Base-by-base conservation (phyloP, 2,329 filamentous ascomycete species). In the Fusarium napiforme region DNA sequence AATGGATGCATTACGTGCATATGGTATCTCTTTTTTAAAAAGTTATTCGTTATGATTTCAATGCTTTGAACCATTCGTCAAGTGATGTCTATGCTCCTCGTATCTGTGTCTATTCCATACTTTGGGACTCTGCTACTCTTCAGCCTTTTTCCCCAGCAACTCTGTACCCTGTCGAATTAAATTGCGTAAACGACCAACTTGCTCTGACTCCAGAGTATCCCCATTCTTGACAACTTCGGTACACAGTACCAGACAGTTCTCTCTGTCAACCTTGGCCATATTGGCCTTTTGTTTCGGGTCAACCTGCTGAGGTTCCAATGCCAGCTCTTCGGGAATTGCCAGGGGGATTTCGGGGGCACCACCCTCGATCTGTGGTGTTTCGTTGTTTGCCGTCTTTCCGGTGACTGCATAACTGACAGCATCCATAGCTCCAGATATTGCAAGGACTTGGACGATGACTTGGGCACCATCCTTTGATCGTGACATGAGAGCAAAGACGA, bases 191-290 rank as follows among this genome's bases (percentile, higher is more conserved):
- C 83, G 77, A 19, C 74, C 78, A 50, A 79, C 79, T 34, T 83
- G 82, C 67, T 81, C 77, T 4, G 82, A 72, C 3, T 84, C 79
- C 72, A 90, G 75, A 11, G 83, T 81, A 2, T 81, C 78, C 0
- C 83, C 81, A 49, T 82, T 83, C 75, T 84, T 85, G 45, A 90
- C 74, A 60, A 92, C 75, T 78, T 91, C 87, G 4, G 85, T 85
- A 7, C 90, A 84, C 64, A 92, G 78, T 2, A 92, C 87, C 28
- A 92, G 80, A 0, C 85, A 88, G 69, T 92, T 92, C 78, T 91
- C 89, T 14, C 89, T 84, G 74, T 92, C 89, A 10, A 88, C 82
- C 67, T 84, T 84, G 3, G 82, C 81, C 82, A 87, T 87, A 47
- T 83, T 83, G 2, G 83, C 85, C 46, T 82, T 79, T 61, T 84